Base-by-base conservation (phyloP, 495 filamentous ascomycete species). In the Corynascus novoguineensis region DNA sequence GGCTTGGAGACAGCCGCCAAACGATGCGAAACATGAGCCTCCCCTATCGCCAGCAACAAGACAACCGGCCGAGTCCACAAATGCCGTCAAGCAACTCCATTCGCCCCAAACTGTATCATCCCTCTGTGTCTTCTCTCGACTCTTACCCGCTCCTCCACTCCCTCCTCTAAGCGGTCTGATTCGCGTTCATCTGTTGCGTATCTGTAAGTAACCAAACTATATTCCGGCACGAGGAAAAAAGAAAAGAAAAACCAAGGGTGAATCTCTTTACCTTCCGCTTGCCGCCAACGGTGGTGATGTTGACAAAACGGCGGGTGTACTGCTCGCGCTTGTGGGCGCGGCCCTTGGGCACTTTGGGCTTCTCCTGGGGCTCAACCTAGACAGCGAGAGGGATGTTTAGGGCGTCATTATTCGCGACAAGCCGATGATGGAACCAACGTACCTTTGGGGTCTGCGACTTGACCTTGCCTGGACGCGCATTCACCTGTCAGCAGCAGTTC, bases 261-360 rank as follows among this genome's bases (percentile, higher is more conserved):
- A 15, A 22, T n/a, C n/a, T 31, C 44, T 44, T 50, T 64, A 95
- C 90, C 92, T 97, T 97, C 74, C 95, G 82, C 92, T 97, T 99
- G 74, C 93, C 93, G 73, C 92, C 92, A 21, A 35, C 83, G 58
- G 93, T 95, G 81, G 90, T 93, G 69, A 97, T 90, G 79, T 97
- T 97, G 63, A 97, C 93, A 82, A 99, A 99, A 67, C 95, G 91
- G 71, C 93, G 87, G 62, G 91, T 97, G 81, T 97, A 97, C 65
- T 80, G 81, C 66, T 96, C 86, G 64, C 93, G 84, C 90, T 98
- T 97, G 84, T 92, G 92, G 64, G 93, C 93, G 68, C 93, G 90
- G 71, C 95, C 93, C 84, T 97, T 97, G 72, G 93, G 93, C 61
- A 80, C 81, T 83, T 92, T 92, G 72, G 86, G 79, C 82, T 93